Evolutionary conservation across 805 yeast species (phyloP).

Genomic region (Ogataea methanolica): DNA sequence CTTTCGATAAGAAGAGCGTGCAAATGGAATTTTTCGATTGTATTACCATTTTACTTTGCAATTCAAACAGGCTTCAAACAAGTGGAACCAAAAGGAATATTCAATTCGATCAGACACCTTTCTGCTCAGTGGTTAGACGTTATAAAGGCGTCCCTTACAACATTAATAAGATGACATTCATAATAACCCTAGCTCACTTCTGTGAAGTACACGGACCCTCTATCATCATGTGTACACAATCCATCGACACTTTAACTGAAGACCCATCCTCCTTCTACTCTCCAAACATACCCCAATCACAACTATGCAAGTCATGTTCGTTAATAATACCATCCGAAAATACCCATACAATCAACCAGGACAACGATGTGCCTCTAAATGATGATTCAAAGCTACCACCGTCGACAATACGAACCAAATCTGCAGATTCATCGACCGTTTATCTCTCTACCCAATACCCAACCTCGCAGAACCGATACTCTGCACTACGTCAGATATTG

Average conservation of each 20-base stretch:
- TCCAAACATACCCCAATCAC: slow-evolving; percentile 32
- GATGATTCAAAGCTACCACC: slow-evolving; percentile 3
- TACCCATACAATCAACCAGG: slow-evolving; percentile 4
- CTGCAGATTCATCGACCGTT: slow-evolving; percentile 19
- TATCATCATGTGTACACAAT: slow-evolving; percentile 59
- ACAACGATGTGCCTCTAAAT: slow-evolving; percentile 9
- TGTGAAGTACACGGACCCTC: slow-evolving; percentile 79
- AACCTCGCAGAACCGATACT: slow-evolving; percentile 43
- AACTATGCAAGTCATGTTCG: slow-evolving; percentile 55
- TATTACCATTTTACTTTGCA: no score
- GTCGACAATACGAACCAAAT: slow-evolving; percentile 27
- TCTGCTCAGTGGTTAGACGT: not conserved
- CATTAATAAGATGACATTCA: slow-evolving; percentile 30
- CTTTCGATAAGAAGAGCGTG: no score
- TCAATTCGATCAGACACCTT: not conserved
- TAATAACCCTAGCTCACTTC: slow-evolving; percentile 62
- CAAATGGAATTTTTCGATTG: no score
- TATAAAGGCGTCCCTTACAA: not conserved
- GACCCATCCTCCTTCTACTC: slow-evolving; percentile 32
- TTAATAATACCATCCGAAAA: slow-evolving; percentile 41
- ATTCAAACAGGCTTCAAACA: no score
- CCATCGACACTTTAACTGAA: slow-evolving; percentile 16
- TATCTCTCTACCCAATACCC: slow-evolving; percentile 63
- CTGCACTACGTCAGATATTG: slow-evolving; percentile 53
- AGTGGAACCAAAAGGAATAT: no score